A percentile compares a stretch with the other conserved stretches of the same genome.
Conservation (phyloP, 805 yeast species). For the Yamadazyma sp. region DNA sequence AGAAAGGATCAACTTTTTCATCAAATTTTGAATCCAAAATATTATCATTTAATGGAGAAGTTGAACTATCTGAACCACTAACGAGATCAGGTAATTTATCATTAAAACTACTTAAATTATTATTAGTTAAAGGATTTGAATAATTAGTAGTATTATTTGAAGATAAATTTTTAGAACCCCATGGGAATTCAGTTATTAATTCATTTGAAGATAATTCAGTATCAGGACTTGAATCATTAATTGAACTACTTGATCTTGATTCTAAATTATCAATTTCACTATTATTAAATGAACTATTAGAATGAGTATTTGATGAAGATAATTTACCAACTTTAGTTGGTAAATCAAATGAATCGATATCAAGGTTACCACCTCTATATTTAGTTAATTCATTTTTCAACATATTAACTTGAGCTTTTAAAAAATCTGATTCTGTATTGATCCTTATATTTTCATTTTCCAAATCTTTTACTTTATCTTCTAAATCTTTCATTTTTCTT, state of each 20-base stretch:
- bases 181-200: constrained; percentile 9
- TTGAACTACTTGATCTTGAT: constrained; percentile 12
- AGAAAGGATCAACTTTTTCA: constrained; percentile 72
- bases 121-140: neutral
- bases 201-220: constrained; percentile 12
- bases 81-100: constrained; percentile 32
- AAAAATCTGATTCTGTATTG: constrained; percentile 66
- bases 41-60: constrained; percentile 38
- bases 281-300: constrained; percentile 14
- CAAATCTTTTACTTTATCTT: constrained; percentile 66
- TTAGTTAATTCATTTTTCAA: constrained; percentile 68
- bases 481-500: constrained; percentile 78
- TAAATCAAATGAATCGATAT: constrained; percentile 26
- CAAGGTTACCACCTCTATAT: constrained; percentile 43
- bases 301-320: constrained; percentile 3
- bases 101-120: neutral
- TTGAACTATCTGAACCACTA: constrained; percentile 33
- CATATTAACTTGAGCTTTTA: constrained; percentile 72
- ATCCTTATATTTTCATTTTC: constrained; percentile 72
- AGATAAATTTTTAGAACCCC: constrained; percentile 4
- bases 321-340: constrained; percentile 31
- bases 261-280: constrained; percentile 10
- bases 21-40: constrained; percentile 44
- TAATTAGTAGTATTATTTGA: neutral
- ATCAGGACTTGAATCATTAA: constrained; percentile 15